Conservation (phyloP, 345 rosid species). For the Citrus trifoliata region DNA sequence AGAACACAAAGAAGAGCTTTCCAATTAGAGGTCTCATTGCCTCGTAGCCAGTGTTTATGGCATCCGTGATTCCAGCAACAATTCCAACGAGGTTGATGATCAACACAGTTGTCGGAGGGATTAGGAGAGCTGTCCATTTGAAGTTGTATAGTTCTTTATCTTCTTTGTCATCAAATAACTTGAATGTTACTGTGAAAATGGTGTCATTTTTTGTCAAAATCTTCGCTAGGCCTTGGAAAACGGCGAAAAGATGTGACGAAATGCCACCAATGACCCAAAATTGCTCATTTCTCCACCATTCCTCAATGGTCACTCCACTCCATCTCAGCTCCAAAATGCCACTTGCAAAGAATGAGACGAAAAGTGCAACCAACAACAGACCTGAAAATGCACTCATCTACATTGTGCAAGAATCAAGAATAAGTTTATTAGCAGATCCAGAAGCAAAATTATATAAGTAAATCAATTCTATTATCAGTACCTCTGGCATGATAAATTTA, state of each 20-base stretch:
- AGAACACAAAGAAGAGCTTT: conserved; percentile 92
- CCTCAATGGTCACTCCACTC: conserved; percentile 98
- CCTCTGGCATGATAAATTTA: conserved; percentile 98
- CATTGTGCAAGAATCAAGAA: conserved; percentile 2
- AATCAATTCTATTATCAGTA: conserved; percentile 13
- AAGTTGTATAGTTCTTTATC: conserved; percentile 78
- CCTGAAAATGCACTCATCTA: conserved; percentile 94
- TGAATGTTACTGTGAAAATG: conserved; percentile 87
- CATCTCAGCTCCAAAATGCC: conserved; percentile 89
- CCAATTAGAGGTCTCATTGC: conserved; percentile 90
- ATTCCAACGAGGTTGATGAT: conserved; percentile 89
- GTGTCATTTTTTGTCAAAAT: conserved; percentile 89
- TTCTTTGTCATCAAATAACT: conserved; percentile 77
- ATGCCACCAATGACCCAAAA: conserved; percentile 97
- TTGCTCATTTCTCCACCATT: conserved; percentile 99
- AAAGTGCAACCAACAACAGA: conserved; percentile 81
- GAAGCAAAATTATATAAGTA: not conserved
- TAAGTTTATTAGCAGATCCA: not conserved
- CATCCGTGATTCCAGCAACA: conserved; percentile 92
- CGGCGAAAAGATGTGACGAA: conserved; percentile 91
- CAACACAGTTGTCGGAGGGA: conserved; percentile 89
- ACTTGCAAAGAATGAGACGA: conserved; percentile 75
- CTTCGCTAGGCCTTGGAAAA: conserved; percentile 82
- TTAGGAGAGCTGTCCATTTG: conserved; percentile 92
- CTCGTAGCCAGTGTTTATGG: conserved; percentile 86